Base-by-base conservation (phyloP, 768 basidiomycete genomes). In the Coprinopsis strossmayeri region DNA sequence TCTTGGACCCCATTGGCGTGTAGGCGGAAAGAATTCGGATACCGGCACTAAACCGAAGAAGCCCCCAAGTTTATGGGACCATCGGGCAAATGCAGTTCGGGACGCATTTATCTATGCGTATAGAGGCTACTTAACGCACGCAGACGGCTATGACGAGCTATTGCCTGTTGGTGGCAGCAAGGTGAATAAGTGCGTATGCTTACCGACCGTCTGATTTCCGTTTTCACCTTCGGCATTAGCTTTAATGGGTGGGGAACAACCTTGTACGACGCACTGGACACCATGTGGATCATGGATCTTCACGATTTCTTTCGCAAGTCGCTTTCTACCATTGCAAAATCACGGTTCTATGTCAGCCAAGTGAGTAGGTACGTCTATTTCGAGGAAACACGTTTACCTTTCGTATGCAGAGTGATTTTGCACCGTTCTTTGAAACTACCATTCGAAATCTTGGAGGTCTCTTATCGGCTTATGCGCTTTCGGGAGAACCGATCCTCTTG, bases 371-470 rank as follows among this genome's bases (percentile, higher is more conserved):
- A 11, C 15, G 4, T 32, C 23, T 13, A 27, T 4, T n/a, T 17
- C n/a, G 11, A 4, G n/a, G 18, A 23, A 23, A 30, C 15, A 37
- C 27, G 9, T 24, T 42, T 26, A 25, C 18, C 9, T 13, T n/a
- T 17, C 9, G 4, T 4, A 32, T 13, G 26, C 38, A 62, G 65
- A 41, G 32, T 50, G 57, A 62, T 30, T 69, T 64, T 61, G 69
- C 61, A 0, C 80, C 78, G 1, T 84, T 85, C 61, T 86, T 87
- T 50, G 85, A 91, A 69, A 90, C 87, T 0, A 81, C 83, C 44
- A 92, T 91, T 46, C 82, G 91, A 18, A 82, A 92, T 55, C 73
- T 94, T 2, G 91, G 91, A 1, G 91, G 91, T 3, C 70, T 92
- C 2, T 69, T 92, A 3, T 84, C 84, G 7, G 86, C 89, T 0